Percentiles rank a stretch among this genome's conserved stretches.
These are phyloP conservation scores for Phytophthora sansomeana DNA, from an alignment of 352 stramenopile species.

Conservation along the genomic window DNA sequence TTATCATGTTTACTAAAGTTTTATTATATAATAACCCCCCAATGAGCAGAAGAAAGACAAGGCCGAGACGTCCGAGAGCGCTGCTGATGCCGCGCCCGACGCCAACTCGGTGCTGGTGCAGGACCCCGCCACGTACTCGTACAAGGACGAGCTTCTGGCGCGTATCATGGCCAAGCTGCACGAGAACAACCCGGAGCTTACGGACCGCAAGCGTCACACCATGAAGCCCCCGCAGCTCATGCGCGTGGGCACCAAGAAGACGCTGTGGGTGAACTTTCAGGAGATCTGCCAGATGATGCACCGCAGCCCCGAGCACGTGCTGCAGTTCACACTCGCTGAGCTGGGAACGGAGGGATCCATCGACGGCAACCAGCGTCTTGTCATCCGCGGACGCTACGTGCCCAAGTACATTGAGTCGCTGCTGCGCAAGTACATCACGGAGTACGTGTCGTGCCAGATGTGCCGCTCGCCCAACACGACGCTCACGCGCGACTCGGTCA, in stretches of 20 bases:
- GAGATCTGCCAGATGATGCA: constrained; percentile 99
- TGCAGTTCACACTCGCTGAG: constrained; percentile 99
- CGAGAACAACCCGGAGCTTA: constrained; percentile 97
- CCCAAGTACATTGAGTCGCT: constrained; percentile 99
- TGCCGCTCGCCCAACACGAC: constrained; percentile 98
- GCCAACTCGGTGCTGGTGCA: constrained; percentile 73
- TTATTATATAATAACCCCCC: background rate
- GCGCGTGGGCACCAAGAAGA: constrained; percentile 97
- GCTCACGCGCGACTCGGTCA: constrained; percentile 96
- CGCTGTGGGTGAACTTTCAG: constrained; percentile 99
- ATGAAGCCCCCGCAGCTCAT: constrained; percentile 93
- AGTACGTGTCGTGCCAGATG: constrained; percentile 99
- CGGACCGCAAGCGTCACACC: constrained; percentile 94
- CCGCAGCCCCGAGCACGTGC: constrained; percentile 98
- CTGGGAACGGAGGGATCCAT: constrained; percentile 99
- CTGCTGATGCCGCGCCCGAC: constrained; percentile 39
- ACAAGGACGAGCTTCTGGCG: constrained; percentile 95
- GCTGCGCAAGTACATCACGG: constrained; percentile 99
- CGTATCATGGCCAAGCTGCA: constrained; percentile 95
- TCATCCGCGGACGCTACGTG: constrained; percentile 98
- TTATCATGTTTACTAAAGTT: constrained; percentile 30
- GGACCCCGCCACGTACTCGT: constrained; percentile 94
- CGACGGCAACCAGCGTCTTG: constrained; percentile 98
- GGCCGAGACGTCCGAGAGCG: constrained; percentile 32
- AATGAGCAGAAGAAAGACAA: constrained; percentile 84